Conservation (phyloP, 208 protist species). For the Porcisia deanei region DNA sequence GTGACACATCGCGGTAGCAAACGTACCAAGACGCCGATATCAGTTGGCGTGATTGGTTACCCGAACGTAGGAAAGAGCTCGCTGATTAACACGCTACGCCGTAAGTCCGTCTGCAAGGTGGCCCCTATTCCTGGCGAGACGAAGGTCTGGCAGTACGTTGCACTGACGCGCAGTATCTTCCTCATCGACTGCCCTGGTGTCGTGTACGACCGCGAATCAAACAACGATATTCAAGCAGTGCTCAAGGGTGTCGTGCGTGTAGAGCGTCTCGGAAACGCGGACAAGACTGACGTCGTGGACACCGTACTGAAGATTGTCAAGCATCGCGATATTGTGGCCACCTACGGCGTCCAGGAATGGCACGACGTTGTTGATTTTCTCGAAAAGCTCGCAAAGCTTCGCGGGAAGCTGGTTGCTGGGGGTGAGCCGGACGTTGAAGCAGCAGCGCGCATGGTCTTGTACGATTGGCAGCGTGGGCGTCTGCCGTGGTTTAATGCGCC, state of each 20-base stretch:
- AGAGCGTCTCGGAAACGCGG: slow-evolving; percentile 88
- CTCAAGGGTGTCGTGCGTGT: slow-evolving; percentile 98
- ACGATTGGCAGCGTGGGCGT: slow-evolving; percentile 97
- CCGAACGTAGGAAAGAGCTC: slow-evolving; percentile 99
- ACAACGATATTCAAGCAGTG: slow-evolving; percentile 97
- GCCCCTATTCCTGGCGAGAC: slow-evolving; percentile 99
- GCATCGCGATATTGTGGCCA: slow-evolving; percentile 94
- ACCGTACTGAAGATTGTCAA: slow-evolving; percentile 96
- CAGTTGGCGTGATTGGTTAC: slow-evolving; percentile 97
- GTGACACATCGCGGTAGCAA: slow-evolving; percentile 87
- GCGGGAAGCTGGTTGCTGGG: slow-evolving; percentile 95
- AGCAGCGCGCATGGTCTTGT: slow-evolving; percentile 96
- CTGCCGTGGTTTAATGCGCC: slow-evolving; percentile 97
- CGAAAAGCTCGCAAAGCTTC: slow-evolving; percentile 92
- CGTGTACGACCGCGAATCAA: slow-evolving; percentile 92
- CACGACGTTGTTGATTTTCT: slow-evolving; percentile 96
- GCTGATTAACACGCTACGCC: slow-evolving; percentile 99
- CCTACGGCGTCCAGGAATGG: slow-evolving; percentile 96
- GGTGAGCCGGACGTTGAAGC: slow-evolving; percentile 95
- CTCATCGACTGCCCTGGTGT: slow-evolving; percentile 99
- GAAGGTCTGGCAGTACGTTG: slow-evolving; percentile 99
- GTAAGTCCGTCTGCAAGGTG: slow-evolving; percentile 98
- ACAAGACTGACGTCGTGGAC: slow-evolving; percentile 95
- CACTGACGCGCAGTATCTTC: slow-evolving; percentile 98
- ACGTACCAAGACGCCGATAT: slow-evolving; percentile 89